Base-by-base conservation (phyloP, 1,139 yeast species). In the Pichia sp. region DNA sequence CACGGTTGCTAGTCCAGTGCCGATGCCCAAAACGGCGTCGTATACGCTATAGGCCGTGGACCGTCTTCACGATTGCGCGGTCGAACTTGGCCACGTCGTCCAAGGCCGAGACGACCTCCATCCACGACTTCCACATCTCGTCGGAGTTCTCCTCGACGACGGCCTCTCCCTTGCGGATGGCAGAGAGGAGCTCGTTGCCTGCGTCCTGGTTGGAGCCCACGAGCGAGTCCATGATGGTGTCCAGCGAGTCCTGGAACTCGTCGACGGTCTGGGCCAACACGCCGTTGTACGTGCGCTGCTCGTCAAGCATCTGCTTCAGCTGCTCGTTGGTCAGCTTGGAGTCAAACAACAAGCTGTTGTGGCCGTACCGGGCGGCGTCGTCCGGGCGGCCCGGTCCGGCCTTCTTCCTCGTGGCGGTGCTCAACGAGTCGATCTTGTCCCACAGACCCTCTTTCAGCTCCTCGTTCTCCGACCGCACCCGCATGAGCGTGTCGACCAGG, bases 391-490 rank as follows among this genome's bases (percentile, higher is more conserved):
- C 15, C 6, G 4, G 5, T 7, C 8, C n/a, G 38, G n/a, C 36
- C n/a, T 10, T 41, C 15, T 13, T 40, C 3, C n/a, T 13, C 11
- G 32, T 16, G 16, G 47, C 8, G 5, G 30, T 15, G 47, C 56
- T 55, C 2, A 67, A 41, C 1, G 48, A 42, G 11, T 59, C 61
- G 0, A 64, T 46, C 16, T 61, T 60, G 1, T 54, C 34, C 69
- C 69, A 67, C 3, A 68, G 61, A 3, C 60, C 58, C 6, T 52
- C 51, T 44, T 67, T 67, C 15, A 67, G 50, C 26, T 43, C 19
- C 26, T 53, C 50, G 47, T 66, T 68, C 23, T 62, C 60, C 3
- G 41, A 13, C 34, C 67, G 47, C 2, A 61, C 54, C 1, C 47
- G 32, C 5, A 55, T 36, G 29, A 68, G 50, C 16, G 60, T 63